These are phyloP conservation scores for Epichloe uncinata DNA, from an alignment of 2,329 filamentous ascomycete genomes.

Conservation along the genomic window DNA sequence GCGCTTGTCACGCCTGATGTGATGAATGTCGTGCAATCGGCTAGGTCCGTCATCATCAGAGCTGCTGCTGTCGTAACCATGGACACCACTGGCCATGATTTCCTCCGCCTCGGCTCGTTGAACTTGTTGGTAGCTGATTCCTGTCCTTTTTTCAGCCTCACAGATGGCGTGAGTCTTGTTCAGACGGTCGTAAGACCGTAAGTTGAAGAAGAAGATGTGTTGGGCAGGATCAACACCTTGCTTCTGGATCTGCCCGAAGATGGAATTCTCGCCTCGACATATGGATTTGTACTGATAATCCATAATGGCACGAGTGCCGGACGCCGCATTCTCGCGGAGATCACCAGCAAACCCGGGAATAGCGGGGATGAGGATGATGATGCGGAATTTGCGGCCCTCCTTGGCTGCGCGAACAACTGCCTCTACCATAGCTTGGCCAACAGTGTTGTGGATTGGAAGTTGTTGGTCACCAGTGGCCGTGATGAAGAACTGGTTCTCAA, in stretches of 20 bases:
- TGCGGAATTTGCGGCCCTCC: conserved; percentile 74
- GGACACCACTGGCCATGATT: conserved; percentile 64
- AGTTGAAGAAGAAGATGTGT: conserved; percentile 87
- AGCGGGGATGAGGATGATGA: conserved; percentile 82
- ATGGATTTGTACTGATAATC: conserved; percentile 98
- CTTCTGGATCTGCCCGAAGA: conserved; percentile 62
- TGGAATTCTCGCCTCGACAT: conserved; percentile 79
- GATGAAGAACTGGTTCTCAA: conserved; percentile 98
- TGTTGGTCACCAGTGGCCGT: conserved; percentile 87
- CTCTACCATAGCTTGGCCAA: conserved; percentile 83
- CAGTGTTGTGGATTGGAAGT: conserved; percentile 70
- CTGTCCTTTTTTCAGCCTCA: conserved; percentile 66
- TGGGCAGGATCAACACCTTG: conserved; percentile 65
- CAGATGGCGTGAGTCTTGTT: conserved; percentile 66
- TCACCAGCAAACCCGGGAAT: conserved; percentile 93
- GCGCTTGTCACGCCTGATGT: conserved; percentile 20
- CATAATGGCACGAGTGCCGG: conserved; percentile 89
- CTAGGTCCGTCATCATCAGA: conserved; percentile 14
- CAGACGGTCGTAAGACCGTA: conserved; percentile 83
- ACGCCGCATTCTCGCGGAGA: conserved; percentile 67
- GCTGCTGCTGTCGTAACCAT: conserved; percentile 36
- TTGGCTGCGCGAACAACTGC: conserved; percentile 70
- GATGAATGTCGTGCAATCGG: conserved; percentile 2
- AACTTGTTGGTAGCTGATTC: conserved; percentile 72
- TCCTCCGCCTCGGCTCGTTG: conserved; percentile 82